Percentiles rank a stretch among this genome's conserved stretches.
Evolutionary conservation across 106 monocot species (phyloP).

Genomic region (Acorus gramineus): DNA sequence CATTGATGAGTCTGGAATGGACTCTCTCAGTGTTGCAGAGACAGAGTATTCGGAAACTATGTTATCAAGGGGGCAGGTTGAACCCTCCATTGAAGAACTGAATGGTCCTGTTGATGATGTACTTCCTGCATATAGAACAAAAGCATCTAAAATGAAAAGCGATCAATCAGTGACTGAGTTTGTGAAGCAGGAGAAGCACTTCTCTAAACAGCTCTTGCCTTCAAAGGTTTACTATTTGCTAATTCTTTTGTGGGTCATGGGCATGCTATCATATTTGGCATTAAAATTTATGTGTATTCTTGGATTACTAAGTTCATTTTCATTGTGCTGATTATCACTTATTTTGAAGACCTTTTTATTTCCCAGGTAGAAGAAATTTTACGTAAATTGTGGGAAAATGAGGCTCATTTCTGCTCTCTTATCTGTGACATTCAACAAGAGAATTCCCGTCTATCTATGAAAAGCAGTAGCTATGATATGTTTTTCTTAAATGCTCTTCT

Average conservation of each 20-base stretch:
- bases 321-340: neutral
- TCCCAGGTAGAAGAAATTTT: slow-evolving; percentile 63
- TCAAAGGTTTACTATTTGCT: slow-evolving; percentile 35
- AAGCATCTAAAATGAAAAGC: slow-evolving; percentile 1
- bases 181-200: slow-evolving; percentile 18
- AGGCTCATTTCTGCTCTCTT: slow-evolving; percentile 46
- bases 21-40: neutral
- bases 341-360: neutral
- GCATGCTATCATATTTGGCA: neutral
- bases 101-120: slow-evolving; percentile 4
- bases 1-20: slow-evolving; percentile 7
- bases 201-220: slow-evolving; percentile 45
- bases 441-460: slow-evolving; percentile 9
- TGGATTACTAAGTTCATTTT: too few species aligned
- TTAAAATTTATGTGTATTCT: neutral
- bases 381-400: slow-evolving; percentile 58
- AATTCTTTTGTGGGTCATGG: neutral
- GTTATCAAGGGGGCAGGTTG: slow-evolving; percentile 6
- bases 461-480: slow-evolving; percentile 35
- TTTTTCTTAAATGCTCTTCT: slow-evolving; percentile 78
- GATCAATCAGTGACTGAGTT: slow-evolving; percentile 22
- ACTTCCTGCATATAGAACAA: neutral
- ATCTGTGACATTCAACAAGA: slow-evolving; percentile 64
- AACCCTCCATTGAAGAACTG: slow-evolving; percentile 18
- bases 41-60: slow-evolving; percentile 9